A percentile compares a stretch with the other conserved stretches of the same genome.
Evolutionary conservation across 1,139 yeast species (phyloP).

Genomic region (Candida sojae): DNA sequence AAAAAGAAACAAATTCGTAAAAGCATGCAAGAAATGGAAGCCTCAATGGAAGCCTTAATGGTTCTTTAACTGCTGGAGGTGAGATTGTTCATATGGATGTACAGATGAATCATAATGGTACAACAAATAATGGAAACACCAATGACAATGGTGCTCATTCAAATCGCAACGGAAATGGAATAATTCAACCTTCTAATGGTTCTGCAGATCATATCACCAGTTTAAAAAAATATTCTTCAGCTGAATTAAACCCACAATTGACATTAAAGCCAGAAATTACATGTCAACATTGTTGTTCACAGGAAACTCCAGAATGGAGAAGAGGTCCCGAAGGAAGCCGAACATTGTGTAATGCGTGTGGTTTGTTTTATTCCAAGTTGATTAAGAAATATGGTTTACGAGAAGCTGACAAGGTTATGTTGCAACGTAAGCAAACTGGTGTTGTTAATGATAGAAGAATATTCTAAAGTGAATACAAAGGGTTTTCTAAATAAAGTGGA

Average conservation of each 20-base stretch:
- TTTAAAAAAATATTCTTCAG: neutral
- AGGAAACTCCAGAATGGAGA: conserved; percentile 49
- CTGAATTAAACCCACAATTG: conserved; percentile 20
- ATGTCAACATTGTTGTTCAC: conserved; percentile 31
- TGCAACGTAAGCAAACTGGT: conserved; percentile 24
- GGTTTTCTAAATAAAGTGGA: too few relatives aligned
- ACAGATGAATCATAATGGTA: conserved; percentile 1
- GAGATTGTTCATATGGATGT: too few relatives aligned
- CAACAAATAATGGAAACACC: neutral
- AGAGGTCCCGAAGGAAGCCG: conserved; percentile 46
- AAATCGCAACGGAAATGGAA: neutral
- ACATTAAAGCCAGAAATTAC: conserved; percentile 17
- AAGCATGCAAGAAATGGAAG: neutral
- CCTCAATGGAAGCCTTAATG: conserved; percentile 4
- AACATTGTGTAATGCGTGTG: conserved; percentile 50
- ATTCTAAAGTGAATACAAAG: conserved; percentile 3
- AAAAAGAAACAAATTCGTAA: conserved; percentile 9
- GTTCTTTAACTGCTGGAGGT: neutral
- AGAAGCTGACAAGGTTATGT: conserved; percentile 28
- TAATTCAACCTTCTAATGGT: neutral
- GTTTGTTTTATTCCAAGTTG: conserved; percentile 40
- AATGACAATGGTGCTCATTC: neutral
- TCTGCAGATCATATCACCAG: neutral
- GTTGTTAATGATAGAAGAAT: conserved; percentile 22
- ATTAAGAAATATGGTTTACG: conserved; percentile 26